A percentile compares a stretch with the other conserved stretches of the same genome.
Conservation (phyloP, 2,329 filamentous ascomycete species). For the Graphiopsis chlorocephala region DNA sequence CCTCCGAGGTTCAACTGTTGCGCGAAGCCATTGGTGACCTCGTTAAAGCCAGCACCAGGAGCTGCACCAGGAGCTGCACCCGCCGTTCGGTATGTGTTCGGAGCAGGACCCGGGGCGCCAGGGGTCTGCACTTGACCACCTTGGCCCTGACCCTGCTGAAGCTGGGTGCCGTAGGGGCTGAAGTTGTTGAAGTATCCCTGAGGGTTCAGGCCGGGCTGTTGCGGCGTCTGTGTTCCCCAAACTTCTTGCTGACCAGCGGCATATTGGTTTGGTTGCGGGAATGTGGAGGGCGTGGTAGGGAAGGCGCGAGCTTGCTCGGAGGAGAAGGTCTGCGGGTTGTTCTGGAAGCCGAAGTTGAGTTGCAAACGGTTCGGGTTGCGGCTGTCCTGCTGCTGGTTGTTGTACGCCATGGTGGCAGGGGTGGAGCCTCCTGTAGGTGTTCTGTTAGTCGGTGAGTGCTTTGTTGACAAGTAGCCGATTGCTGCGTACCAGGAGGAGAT, state of each 20-base stretch:
- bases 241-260: constrained; percentile 61
- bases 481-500: constrained; percentile 1
- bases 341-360: constrained; percentile 50
- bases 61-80: constrained; percentile 33
- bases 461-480: background rate
- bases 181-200: constrained; percentile 52
- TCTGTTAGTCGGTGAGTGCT: background rate
- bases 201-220: constrained; percentile 39
- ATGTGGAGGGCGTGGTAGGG: constrained; percentile 83
- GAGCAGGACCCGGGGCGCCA: constrained; percentile 41
- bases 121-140: constrained; percentile 30
- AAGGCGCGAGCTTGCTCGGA: constrained; percentile 47
- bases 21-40: constrained; percentile 85
- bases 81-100: constrained; percentile 52
- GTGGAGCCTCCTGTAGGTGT: background rate
- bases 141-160: constrained; percentile 48
- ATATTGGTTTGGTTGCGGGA: constrained; percentile 77
- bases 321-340: constrained; percentile 42
- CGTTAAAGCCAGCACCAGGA: constrained; percentile 60
- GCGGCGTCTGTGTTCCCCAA: constrained; percentile 49
- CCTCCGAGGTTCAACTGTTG: constrained; percentile 91
- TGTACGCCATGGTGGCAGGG: constrained; percentile 17
- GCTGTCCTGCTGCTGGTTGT: constrained; percentile 26
- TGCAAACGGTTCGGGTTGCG: constrained; percentile 47
- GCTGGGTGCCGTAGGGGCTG: constrained; percentile 38